These are phyloP conservation scores for Colletotrichum tabaci DNA, from an alignment of 2,329 filamentous ascomycete genomes.

Conservation along the genomic window DNA sequence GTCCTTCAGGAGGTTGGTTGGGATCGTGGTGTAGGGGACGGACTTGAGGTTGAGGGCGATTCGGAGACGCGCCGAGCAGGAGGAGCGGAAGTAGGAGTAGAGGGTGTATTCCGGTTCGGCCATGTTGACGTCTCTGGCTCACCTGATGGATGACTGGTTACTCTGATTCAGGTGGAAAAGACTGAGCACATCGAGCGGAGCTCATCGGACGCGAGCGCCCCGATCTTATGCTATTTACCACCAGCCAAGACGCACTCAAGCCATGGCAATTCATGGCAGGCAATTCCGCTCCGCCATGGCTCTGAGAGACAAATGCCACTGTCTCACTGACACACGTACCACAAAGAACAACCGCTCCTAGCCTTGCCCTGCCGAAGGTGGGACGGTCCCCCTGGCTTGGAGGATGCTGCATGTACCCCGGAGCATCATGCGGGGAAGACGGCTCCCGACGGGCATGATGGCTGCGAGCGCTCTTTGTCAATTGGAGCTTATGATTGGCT, in stretches of 20 bases:
- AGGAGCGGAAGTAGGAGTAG: constrained; percentile 75
- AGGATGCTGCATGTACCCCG: not conserved
- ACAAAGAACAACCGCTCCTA: constrained; percentile 23
- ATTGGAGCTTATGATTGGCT: not conserved
- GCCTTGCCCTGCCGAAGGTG: constrained; percentile 28
- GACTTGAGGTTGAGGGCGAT: constrained; percentile 71
- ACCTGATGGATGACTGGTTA: not conserved
- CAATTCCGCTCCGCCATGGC: no score
- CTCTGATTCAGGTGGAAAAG: no score
- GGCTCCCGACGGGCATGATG: constrained; percentile 14
- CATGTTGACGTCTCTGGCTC: not conserved
- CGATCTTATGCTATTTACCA: not conserved
- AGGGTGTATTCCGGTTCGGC: constrained; percentile 55
- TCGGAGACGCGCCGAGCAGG: constrained; percentile 73
- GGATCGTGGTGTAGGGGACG: constrained; percentile 62
- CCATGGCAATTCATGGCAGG: not conserved
- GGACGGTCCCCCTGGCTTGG: not conserved
- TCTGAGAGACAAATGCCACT: not conserved
- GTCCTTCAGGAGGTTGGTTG: constrained; percentile 68
- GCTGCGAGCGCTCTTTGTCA: not conserved
- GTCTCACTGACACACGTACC: not conserved
- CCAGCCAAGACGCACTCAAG: not conserved
- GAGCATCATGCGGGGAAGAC: constrained; percentile 36
- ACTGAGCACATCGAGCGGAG: no score
- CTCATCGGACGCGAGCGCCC: constrained; percentile 1